Evolutionary conservation across 106 monocot species (phyloP).

Genomic region (Acanthochlamys bracteata): DNA sequence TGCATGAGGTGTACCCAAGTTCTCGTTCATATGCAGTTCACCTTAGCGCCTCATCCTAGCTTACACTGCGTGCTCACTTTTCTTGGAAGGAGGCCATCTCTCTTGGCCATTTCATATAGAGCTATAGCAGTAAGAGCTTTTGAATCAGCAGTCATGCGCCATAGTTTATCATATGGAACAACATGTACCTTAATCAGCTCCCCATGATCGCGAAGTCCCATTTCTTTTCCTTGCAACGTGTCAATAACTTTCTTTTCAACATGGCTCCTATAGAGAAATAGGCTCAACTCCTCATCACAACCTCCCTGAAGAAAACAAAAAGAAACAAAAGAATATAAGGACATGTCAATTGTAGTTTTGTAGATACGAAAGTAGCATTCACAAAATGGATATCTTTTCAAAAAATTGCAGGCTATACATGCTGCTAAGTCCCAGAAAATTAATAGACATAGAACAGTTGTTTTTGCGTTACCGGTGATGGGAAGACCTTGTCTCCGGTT

Average conservation of each 20-base stretch:
- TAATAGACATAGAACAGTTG: constrained; percentile 1
- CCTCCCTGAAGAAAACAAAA: constrained; percentile 48
- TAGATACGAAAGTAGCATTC: too few species aligned
- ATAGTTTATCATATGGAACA: constrained; percentile 71
- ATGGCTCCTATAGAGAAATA: constrained; percentile 62
- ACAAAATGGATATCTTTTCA: neutral
- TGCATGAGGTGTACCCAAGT: too few species aligned
- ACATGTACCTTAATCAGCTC: constrained; percentile 88
- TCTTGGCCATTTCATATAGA: constrained; percentile 90
- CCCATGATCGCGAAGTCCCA: constrained; percentile 79
- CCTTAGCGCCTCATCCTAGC: too few species aligned
- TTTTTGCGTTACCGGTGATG: constrained; percentile 89
- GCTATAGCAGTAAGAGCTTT: constrained; percentile 78
- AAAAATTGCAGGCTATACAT: too few species aligned
- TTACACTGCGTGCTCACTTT: neutral
- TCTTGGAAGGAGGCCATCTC: constrained; percentile 49
- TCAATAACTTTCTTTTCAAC: constrained; percentile 46
- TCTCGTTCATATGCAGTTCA: too few species aligned
- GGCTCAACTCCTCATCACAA: constrained; percentile 86
- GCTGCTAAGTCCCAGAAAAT: neutral
- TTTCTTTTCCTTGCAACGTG: constrained; percentile 68
- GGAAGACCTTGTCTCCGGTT: constrained; percentile 61
- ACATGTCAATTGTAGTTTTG: neutral
- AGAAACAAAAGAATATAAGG: neutral
- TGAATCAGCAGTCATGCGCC: constrained; percentile 78